These are phyloP conservation scores for Talaromyces islandicus DNA, from an alignment of 2,329 filamentous ascomycete species.

Conservation along the genomic window DNA sequence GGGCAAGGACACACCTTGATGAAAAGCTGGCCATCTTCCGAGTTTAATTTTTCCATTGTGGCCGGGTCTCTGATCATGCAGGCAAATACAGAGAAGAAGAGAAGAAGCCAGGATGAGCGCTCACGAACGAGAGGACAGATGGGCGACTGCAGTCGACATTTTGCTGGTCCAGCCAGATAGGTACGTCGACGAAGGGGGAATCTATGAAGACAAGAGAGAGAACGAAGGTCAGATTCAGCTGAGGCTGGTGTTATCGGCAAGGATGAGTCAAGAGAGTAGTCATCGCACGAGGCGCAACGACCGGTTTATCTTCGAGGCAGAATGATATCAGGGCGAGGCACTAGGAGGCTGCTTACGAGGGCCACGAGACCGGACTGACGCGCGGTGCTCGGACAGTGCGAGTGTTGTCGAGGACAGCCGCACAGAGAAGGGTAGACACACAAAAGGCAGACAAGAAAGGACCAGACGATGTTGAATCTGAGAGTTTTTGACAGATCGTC, in stretches of 20 bases:
- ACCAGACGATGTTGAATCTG: slow-evolving; percentile 11
- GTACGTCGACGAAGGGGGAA: neutral
- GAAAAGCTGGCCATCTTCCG: slow-evolving; percentile 46
- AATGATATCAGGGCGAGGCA: neutral
- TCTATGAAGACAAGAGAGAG: neutral
- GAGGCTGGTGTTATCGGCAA: neutral
- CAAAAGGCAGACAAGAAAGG: slow-evolving; percentile 3
- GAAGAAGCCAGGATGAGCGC: slow-evolving; percentile 28
- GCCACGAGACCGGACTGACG: neutral
- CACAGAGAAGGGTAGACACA: slow-evolving; percentile 8
- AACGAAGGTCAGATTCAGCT: neutral
- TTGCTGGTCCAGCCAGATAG: slow-evolving; percentile 18
- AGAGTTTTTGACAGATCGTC: neutral
- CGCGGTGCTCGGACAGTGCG: neutral
- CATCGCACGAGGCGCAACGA: neutral
- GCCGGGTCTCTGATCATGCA: slow-evolving; percentile 17
- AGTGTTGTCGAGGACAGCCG: neutral
- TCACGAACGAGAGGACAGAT: slow-evolving; percentile 25
- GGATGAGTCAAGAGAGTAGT: slow-evolving; percentile 4
- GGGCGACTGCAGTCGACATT: slow-evolving; percentile 26
- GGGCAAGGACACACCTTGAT: slow-evolving; percentile 33
- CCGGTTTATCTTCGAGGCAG: neutral
- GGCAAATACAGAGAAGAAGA: slow-evolving; percentile 23
- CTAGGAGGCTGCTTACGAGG: neutral
- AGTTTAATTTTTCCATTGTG: slow-evolving; percentile 44